These are phyloP conservation scores for Senna siamea DNA, from an alignment of 306 rosid genomes.

Conservation along the genomic window DNA sequence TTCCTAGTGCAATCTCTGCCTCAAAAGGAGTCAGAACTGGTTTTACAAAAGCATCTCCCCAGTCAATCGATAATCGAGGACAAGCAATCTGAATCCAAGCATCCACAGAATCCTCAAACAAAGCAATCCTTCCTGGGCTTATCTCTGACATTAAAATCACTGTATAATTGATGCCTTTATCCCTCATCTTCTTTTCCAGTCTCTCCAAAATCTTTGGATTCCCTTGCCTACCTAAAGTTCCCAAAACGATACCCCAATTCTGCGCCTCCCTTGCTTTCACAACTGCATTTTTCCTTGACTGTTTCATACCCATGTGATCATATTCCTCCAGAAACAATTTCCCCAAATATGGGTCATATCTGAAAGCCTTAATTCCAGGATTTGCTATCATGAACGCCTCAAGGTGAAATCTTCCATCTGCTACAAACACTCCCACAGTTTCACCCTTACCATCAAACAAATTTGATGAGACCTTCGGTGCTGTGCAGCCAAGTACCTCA, in stretches of 20 bases:
- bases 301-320: conserved; percentile 87
- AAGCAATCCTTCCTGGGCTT: conserved; percentile 67
- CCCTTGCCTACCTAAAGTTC: conserved; percentile 97
- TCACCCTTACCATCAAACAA: conserved; percentile 42
- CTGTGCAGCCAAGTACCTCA: conserved; percentile 92
- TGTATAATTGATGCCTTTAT: conserved; percentile 63
- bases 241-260: conserved; percentile 84
- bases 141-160: conserved; percentile 89
- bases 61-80: conserved; percentile 88
- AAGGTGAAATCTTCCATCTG: conserved; percentile 92
- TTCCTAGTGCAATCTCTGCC: conserved; percentile 84
- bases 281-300: conserved; percentile 65
- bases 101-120: conserved; percentile 83
- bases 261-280: conserved; percentile 60
- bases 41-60: conserved; percentile 92
- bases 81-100: conserved; percentile 99
- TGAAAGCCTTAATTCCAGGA: conserved; percentile 70
- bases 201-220: conserved; percentile 84
- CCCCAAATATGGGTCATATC: conserved; percentile 86
- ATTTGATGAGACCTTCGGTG: conserved; percentile 61
- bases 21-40: conserved; percentile 89
- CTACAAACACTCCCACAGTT: conserved; percentile 69
- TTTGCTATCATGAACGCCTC: conserved; percentile 97
- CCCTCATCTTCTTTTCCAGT: conserved; percentile 71
- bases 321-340: conserved; percentile 86